Evolutionary conservation across 108 stramenopile genomes (phyloP).

Genomic region (Aurantiochytrium sp.): DNA sequence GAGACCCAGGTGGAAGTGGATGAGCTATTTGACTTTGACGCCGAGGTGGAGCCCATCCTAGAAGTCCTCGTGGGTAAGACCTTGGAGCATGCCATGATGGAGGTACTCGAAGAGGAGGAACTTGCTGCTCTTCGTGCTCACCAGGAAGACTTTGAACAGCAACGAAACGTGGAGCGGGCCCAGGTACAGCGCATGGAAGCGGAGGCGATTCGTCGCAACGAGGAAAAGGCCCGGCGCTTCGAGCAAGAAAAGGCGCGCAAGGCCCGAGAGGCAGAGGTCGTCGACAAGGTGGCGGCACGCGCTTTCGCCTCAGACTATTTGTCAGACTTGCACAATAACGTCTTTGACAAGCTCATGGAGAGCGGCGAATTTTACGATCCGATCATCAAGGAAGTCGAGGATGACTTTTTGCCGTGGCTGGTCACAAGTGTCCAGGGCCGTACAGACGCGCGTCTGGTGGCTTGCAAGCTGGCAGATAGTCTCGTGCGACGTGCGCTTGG

Average conservation of each 20-base stretch:
- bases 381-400: conserved; percentile 35
- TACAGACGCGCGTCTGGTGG: neutral
- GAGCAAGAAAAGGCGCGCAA: conserved; percentile 35
- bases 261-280: conserved; percentile 27
- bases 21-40: conserved; percentile 63
- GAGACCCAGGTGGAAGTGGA: conserved; percentile 56
- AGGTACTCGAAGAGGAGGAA: conserved; percentile 63
- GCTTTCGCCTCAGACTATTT: conserved; percentile 40
- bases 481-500: neutral
- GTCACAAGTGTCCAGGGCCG: neutral
- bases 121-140: conserved; percentile 45
- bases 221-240: conserved; percentile 40
- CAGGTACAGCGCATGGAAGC: conserved; percentile 60
- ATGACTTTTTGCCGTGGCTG: neutral
- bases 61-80: conserved; percentile 63
- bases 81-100: conserved; percentile 50
- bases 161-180: conserved; percentile 53
- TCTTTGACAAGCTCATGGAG: conserved; percentile 37
- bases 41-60: conserved; percentile 57
- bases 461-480: neutral
- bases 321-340: conserved; percentile 30
- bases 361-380: conserved; percentile 51
- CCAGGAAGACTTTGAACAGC: conserved; percentile 48
- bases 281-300: conserved; percentile 51
- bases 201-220: conserved; percentile 37